Conservation (phyloP, 306 rosid genomes). For the Malus sieversii region DNA sequence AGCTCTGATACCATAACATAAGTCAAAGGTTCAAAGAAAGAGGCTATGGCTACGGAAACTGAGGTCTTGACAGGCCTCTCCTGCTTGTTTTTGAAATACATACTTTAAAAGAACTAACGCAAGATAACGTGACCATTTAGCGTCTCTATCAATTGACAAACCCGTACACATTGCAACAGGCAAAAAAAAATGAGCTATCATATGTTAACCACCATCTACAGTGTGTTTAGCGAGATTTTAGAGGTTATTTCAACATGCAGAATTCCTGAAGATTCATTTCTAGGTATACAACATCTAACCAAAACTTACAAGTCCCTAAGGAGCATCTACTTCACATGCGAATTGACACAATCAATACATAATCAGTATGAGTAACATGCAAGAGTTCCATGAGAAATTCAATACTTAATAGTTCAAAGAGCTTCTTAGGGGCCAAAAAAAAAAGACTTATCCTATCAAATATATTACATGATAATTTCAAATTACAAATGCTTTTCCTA, state of each 20-base stretch:
- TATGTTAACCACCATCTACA: neutral
- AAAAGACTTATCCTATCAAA: neutral
- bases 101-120: neutral
- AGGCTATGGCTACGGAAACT: neutral
- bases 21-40: neutral
- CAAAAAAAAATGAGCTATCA: neutral
- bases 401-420: neutral
- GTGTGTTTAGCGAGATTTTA: neutral
- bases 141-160: neutral
- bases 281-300: neutral
- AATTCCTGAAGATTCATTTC: neutral
- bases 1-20: neutral
- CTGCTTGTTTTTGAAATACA: neutral
- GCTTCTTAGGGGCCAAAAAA: neutral
- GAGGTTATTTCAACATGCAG: neutral
- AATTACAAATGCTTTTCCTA: constrained; percentile 3
- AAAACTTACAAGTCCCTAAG: neutral
- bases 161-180: neutral
- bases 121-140: neutral
- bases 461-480: neutral
- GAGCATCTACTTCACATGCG: neutral
- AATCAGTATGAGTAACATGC: neutral
- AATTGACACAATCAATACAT: neutral
- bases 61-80: neutral
- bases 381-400: neutral